Base-by-base conservation (phyloP, 257 asterid species). In the Thymus quinquecostatus region DNA sequence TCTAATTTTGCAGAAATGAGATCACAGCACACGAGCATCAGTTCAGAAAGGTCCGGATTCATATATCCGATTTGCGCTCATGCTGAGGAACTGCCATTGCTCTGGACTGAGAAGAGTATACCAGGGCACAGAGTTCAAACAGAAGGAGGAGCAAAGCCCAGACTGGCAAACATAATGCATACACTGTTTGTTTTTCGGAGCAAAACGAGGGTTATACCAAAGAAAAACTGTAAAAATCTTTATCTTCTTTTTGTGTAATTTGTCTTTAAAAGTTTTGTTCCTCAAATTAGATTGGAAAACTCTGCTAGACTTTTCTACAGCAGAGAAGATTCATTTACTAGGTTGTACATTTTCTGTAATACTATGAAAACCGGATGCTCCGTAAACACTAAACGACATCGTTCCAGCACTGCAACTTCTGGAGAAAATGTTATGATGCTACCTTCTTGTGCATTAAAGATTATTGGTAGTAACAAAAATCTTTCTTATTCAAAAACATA, bases 1-100 rank as follows among this genome's bases (percentile, higher is more conserved):
- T 66, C 10, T 27, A 45, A 8, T 8, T 71, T 51, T 60, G 40
- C 78, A 72, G 78, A 66, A 10, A 60, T 53, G 21, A 47, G 54
- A 50, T 10, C 9, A 3, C 50, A 62, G 1, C 41, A 28, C 54
- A 21, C 10, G 10, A 13, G 29, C 43, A n/a, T 34, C 60, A 47
- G 13, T 56, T 9, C 27, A 8, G 53, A 27, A 66, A n/a, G 51
- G 48, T 29, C 36, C 41, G 0, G 6, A 40, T 7, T 8, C 28
- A 21, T 40, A 2, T 45, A 29, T 66, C 51, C 28, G 1, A 40
- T 45, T 36, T 38, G 36, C 45, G 64, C 13, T 67, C 30, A 10
- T 10, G 59, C 64, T n/a, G 54, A 32, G 64, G 47, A 21, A 27
- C 50, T 38, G 10, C 27, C 38, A 30, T 3, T 21, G 68, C n/a